phyloP scores from a whole-genome alignment of 495 filamentous ascomycete genomes.

The Arthonia radiata region DNA sequence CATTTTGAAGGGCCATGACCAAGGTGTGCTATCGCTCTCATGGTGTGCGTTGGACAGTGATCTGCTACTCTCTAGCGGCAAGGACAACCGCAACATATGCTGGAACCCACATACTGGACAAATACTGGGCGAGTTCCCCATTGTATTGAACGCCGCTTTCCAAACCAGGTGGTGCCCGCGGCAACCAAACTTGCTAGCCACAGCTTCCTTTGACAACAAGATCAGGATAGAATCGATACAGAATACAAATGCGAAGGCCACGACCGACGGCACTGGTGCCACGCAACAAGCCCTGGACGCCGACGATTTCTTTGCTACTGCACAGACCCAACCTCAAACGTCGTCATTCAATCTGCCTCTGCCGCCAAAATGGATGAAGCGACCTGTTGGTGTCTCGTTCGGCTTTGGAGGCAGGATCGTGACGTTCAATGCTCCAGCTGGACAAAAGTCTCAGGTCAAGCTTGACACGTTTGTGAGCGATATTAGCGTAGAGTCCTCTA shows the following conservation, averaged over 20 bases:
- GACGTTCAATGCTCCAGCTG: conserved; percentile 34
- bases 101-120: conserved; percentile 91
- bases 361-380: conserved; percentile 74
- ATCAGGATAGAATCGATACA: conserved; percentile 82
- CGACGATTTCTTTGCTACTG: conserved; percentile 90
- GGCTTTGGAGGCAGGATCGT: conserved; percentile 90
- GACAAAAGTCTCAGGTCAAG: conserved; percentile 47
- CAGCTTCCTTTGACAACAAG: conserved; percentile 89
- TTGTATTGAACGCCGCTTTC: conserved; percentile 98
- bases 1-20: conserved; percentile 69
- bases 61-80: conserved; percentile 78
- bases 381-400: conserved; percentile 70
- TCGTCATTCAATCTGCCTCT: conserved; percentile 66
- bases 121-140: conserved; percentile 72
- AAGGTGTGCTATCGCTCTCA: conserved; percentile 77
- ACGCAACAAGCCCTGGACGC: conserved; percentile 54
- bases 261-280: conserved; percentile 26
- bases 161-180: conserved; percentile 82
- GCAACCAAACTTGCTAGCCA: conserved; percentile 75
- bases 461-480: conserved; percentile 80
- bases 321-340: conserved; percentile 72
- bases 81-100: conserved; percentile 83
- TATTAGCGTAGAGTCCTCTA: conserved; percentile 56
- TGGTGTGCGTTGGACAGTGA: conserved; percentile 90
- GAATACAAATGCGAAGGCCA: conserved; percentile 38